These are phyloP conservation scores for Gremmenia infestans DNA, from an alignment of 2,329 filamentous ascomycete species.

Conservation along the genomic window DNA sequence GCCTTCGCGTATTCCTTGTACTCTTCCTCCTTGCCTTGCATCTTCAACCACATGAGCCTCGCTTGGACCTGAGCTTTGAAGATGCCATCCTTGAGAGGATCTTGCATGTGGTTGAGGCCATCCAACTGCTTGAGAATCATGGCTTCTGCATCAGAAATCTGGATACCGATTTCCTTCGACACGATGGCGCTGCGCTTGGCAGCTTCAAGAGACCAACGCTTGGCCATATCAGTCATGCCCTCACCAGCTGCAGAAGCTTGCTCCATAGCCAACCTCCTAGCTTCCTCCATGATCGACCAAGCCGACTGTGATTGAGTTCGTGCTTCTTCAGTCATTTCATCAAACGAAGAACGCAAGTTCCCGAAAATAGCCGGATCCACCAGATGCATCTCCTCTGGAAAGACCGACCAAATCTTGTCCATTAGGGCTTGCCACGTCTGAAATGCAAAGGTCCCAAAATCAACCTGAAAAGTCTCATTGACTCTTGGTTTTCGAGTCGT, in stretches of 20 bases:
- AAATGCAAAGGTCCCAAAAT: slow-evolving; percentile 43
- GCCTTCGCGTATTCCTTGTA: slow-evolving; percentile 43
- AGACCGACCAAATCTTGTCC: slow-evolving; percentile 21
- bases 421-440: slow-evolving; percentile 24
- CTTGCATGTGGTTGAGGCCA: slow-evolving; percentile 34
- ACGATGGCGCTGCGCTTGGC: slow-evolving; percentile 27
- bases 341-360: slow-evolving; percentile 14
- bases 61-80: slow-evolving; percentile 51
- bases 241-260: slow-evolving; percentile 16
- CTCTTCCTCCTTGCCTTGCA: slow-evolving; percentile 46
- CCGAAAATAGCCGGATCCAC: slow-evolving; percentile 15
- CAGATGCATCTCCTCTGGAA: slow-evolving; percentile 16
- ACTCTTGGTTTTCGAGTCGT: slow-evolving; percentile 56
- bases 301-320: slow-evolving; percentile 17
- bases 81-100: slow-evolving; percentile 41
- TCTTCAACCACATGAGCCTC: slow-evolving; percentile 52
- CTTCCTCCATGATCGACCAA: slow-evolving; percentile 18
- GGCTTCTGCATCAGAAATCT: slow-evolving; percentile 30
- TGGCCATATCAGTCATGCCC: slow-evolving; percentile 21
- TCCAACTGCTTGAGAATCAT: slow-evolving; percentile 32
- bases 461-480: slow-evolving; percentile 55
- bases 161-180: slow-evolving; percentile 24
- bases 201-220: slow-evolving; percentile 23
- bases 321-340: slow-evolving; percentile 21
- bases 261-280: slow-evolving; percentile 19